Conservation (phyloP, 805 yeast genomes). For the Metschnikowia rubicola region DNA sequence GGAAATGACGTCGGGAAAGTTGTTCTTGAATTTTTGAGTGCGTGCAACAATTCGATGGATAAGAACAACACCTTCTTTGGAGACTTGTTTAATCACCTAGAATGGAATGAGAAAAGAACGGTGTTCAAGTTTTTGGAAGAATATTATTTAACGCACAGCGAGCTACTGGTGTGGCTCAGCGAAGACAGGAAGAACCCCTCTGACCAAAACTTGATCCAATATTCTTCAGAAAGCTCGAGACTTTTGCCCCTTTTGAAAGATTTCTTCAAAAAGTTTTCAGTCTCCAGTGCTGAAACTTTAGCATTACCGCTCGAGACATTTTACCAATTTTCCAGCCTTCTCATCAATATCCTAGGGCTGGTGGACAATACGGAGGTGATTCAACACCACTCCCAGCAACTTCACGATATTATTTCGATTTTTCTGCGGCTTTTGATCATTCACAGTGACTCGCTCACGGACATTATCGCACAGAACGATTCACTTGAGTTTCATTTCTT, state of each 20-base stretch:
- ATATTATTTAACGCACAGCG: slow-evolving; percentile 22
- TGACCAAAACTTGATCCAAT: too few species aligned
- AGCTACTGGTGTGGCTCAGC: background rate
- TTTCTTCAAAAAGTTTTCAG: slow-evolving; percentile 46
- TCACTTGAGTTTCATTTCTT: slow-evolving; percentile 45
- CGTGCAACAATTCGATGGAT: slow-evolving; percentile 27
- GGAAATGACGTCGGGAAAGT: slow-evolving; percentile 10
- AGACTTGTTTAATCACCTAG: slow-evolving; percentile 33
- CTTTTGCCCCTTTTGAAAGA: slow-evolving; percentile 40
- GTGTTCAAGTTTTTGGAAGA: slow-evolving; percentile 29
- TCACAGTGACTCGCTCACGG: slow-evolving; percentile 49
- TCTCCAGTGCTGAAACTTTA: slow-evolving; percentile 25
- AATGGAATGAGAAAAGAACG: slow-evolving; percentile 26
- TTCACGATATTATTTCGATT: slow-evolving; percentile 39
- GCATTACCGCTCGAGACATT: slow-evolving; percentile 22
- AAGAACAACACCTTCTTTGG: slow-evolving; percentile 36
- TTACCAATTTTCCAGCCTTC: slow-evolving; percentile 20
- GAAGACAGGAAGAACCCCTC: background rate
- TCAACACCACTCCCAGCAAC: slow-evolving; percentile 4
- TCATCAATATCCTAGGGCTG: slow-evolving; percentile 21
- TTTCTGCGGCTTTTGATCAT: slow-evolving; percentile 55
- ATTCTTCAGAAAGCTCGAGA: slow-evolving; percentile 12
- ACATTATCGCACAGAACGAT: slow-evolving; percentile 38
- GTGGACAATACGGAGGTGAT: slow-evolving; percentile 10
- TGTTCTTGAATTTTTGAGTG: slow-evolving; percentile 5